phyloP scores from a whole-genome alignment of 179 eudicot genomes.

The Drosera spatulata region DNA sequence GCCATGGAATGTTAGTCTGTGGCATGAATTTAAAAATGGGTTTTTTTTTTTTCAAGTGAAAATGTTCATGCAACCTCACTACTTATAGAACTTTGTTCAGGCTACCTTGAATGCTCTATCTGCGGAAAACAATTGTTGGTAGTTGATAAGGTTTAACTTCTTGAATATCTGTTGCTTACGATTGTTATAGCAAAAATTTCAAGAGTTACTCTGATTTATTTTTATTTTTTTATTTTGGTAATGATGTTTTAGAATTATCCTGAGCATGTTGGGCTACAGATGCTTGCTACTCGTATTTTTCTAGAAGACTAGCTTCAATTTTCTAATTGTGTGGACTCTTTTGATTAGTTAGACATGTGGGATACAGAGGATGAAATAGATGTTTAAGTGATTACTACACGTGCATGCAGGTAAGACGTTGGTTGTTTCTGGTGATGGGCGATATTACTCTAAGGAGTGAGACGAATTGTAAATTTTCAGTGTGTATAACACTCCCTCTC shows the following conservation, averaged over 20 bases:
- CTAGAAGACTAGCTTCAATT: too few species aligned
- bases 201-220: background rate
- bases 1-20: too few species aligned
- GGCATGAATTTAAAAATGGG: too few species aligned
- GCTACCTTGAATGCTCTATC: constrained; percentile 84
- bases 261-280: too few species aligned
- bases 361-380: too few species aligned
- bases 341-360: too few species aligned
- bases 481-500: too few species aligned
- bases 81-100: constrained; percentile 89
- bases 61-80: constrained; percentile 77
- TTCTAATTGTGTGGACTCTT: too few species aligned
- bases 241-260: too few species aligned
- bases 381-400: too few species aligned
- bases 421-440: constrained; percentile 98
- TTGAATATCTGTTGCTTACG: background rate
- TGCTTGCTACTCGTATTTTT: too few species aligned
- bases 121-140: constrained; percentile 75
- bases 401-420: constrained; percentile 67
- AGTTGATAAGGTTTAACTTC: constrained; percentile 29
- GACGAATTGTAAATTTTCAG: background rate
- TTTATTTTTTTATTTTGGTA: background rate
- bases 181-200: background rate
- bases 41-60: constrained; percentile 50
- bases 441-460: constrained; percentile 69